Base-by-base conservation (phyloP, 345 rosid species). In the Citrus reticulata region DNA sequence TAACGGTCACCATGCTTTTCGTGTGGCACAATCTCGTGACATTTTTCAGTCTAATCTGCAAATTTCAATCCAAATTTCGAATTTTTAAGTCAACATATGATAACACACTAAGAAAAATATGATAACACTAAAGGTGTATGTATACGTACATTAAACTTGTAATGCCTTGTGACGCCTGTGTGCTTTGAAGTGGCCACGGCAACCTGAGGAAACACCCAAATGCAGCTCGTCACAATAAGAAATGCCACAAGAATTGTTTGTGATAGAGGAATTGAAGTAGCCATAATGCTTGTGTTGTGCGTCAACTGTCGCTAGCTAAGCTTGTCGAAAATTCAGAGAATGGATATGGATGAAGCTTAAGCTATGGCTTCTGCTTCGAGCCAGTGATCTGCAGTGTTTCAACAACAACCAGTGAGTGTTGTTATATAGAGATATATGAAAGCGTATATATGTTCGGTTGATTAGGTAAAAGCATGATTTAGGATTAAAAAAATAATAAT, bases 1-100 rank as follows among this genome's bases (percentile, higher is more conserved):
- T 88, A 7, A 88, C 89, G 0, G 91, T 83, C 30, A 87, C 85
- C 30, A 89, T 84, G 71, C 87, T 86, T 85, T 81, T 91, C 1
- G 85, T 84, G 71, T 32, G 81, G 77, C 92, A 91, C 75, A 88
- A 66, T 27, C 89, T 66, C 42, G 90, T 89, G 73, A 85, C 79
- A 51, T 79, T 89, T 24, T 84, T 84, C 84, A 82, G 24, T 68
- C 29, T 58, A 39, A 88, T 82, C 91, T 89, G 87, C 39, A 79
- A 17, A 25, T 46, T 14, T 13, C 16, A 5, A 49, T 3, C 7
- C 37, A 49, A 27, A 25, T 60, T 60, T 10, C 25, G 42, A 65
- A 19, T 6, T 46, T 46, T 46, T 46, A 46, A 42, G 51, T 46
- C 0, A 13, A 3, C 3, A 3, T 46, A 13, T 46, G 0, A 35